Base-by-base conservation (phyloP, 305 asterid genomes). In the Fraxinus paxiana region DNA sequence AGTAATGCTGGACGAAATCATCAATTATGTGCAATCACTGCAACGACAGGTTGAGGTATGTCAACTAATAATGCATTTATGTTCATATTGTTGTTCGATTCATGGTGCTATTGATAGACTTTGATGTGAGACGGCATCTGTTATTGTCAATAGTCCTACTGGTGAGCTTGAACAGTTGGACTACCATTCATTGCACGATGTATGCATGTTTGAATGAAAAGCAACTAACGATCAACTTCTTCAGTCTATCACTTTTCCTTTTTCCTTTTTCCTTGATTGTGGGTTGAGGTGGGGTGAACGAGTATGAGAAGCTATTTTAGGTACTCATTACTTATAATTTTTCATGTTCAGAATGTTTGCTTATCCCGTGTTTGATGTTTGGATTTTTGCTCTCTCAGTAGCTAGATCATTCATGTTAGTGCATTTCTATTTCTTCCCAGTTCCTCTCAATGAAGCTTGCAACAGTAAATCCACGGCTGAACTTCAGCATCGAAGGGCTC, bases 401-500 rank as follows among this genome's bases (percentile, higher is more conserved):
- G 48, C 15, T 9, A 41, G 15, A 10, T 46, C 56, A 30, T 78
- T 51, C 38, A 80, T 20, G 10, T 43, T 12, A 81, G 84, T 71
- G 51, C 80, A 3, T 78, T 72, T 75, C 46, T 75, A 35, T 76
- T 77, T 82, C 80, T 28, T 77, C 86, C 79, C 92, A 96, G 99
- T 96, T 96, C 88, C 89, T 96, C 75, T 96, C 98, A 0, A 94
- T 96, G 99, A 96, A 94, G 92, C 98, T 96, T 70, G 96, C 99
- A 12, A 91, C 99, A 4, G 98, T 96, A 74, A 89, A 94, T 86
- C 97, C 98, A 26, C 89, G 88, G 46, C 73, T 91, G 82, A 92
- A 93, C 87, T 90, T 92, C 84, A 88, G 89, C 78, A 84, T 93
- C 2, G 98, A 93, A 88, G 89, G 93, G 61, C 85, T 92, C 84